A percentile compares a stretch with the other conserved stretches of the same genome.
These are phyloP conservation scores for Monilinia laxa DNA, from an alignment of 2,329 filamentous ascomycete species.

Conservation along the genomic window DNA sequence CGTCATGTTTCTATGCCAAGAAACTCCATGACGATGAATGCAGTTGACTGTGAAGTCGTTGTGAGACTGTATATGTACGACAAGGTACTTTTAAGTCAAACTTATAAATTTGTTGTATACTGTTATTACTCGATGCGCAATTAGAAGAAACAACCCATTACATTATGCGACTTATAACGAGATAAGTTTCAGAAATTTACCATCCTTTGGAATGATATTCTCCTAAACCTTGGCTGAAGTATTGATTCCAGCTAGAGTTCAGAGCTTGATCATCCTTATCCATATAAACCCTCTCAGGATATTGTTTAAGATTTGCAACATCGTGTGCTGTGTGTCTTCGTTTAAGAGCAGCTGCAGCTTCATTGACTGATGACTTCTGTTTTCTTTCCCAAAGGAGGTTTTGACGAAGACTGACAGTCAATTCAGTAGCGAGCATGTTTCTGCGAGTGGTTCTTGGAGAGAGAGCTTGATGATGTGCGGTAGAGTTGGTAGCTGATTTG, in stretches of 20 bases:
- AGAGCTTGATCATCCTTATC: constrained; percentile 53
- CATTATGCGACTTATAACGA: constrained; percentile 34
- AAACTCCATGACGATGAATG: constrained; percentile 36
- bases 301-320: constrained; percentile 82
- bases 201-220: constrained; percentile 86
- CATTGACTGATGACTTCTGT: constrained; percentile 73
- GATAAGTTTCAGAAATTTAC: constrained; percentile 48
- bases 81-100: constrained; percentile 32
- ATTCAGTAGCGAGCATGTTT: constrained; percentile 93
- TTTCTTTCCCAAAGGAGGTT: constrained; percentile 94
- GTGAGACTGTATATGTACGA: constrained; percentile 33
- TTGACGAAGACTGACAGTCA: constrained; percentile 88
- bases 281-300: constrained; percentile 65
- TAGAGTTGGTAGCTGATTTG: constrained; percentile 62
- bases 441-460: constrained; percentile 89
- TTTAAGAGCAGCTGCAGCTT: constrained; percentile 84
- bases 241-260: constrained; percentile 80
- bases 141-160: constrained; percentile 26
- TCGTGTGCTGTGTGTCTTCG: constrained; percentile 88
- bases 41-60: constrained; percentile 39
- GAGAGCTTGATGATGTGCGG: constrained; percentile 66
- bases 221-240: constrained; percentile 75
- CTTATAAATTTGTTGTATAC: constrained; percentile 31
- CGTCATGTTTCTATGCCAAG: constrained; percentile 36
- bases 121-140: constrained; percentile 30